phyloP scores from a whole-genome alignment of 2,329 filamentous ascomycete genomes.

The Aureobasidium sp. region DNA sequence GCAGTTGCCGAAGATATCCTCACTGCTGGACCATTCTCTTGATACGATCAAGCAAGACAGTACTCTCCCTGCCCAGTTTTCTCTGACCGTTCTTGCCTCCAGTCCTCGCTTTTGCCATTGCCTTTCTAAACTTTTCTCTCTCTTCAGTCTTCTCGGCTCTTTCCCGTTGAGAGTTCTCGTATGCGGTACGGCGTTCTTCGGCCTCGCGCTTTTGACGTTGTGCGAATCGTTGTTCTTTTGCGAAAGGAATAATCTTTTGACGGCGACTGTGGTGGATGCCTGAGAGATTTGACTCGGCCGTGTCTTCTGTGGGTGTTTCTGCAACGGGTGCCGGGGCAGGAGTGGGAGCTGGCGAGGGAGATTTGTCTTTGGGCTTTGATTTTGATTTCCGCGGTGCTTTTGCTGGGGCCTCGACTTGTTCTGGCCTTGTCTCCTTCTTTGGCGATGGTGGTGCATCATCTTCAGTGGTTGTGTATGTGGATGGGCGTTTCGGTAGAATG shows the following conservation, averaged over 20 bases:
- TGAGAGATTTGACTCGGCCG: conserved; percentile 8
- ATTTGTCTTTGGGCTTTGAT: neutral
- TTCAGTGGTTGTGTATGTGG: conserved; percentile 30
- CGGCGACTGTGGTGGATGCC: conserved; percentile 35
- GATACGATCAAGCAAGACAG: conserved; percentile 79
- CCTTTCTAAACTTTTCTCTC: conserved; percentile 75
- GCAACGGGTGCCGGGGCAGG: neutral
- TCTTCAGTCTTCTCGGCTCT: conserved; percentile 60
- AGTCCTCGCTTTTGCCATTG: conserved; percentile 67
- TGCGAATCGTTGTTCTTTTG: conserved; percentile 50
- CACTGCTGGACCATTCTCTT: conserved; percentile 67
- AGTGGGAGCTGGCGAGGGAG: neutral
- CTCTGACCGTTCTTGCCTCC: conserved; percentile 75
- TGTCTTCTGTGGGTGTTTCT: neutral
- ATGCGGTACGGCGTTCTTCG: conserved; percentile 62
- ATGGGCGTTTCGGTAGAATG: conserved; percentile 26
- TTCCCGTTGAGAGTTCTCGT: conserved; percentile 71
- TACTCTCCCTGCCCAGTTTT: conserved; percentile 85
- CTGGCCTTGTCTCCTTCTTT: neutral
- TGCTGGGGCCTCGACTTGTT: neutral
- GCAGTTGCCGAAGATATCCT: neutral
- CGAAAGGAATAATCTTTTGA: conserved; percentile 49
- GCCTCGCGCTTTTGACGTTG: conserved; percentile 67
- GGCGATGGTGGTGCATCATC: conserved; percentile 20
- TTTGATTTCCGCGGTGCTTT: neutral